A percentile compares a stretch with the other conserved stretches of the same genome.
phyloP scores from a whole-genome alignment of 305 asterid species.

The Ilex paraguariensis region DNA sequence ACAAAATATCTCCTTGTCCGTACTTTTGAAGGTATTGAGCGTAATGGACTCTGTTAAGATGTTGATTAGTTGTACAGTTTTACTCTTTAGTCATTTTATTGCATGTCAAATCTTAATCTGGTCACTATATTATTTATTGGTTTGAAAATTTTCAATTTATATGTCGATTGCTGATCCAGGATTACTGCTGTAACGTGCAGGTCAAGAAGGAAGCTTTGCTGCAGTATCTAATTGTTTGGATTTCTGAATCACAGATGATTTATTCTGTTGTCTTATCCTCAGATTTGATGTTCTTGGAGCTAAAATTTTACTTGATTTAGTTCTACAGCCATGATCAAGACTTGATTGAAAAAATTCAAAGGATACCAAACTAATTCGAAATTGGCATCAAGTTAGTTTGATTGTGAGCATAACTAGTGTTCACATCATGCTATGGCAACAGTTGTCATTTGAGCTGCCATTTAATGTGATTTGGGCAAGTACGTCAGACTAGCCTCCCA shows the following conservation, averaged over 20 bases:
- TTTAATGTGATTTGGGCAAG: conserved; percentile 7
- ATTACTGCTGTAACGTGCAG: neutral
- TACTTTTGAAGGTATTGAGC: too few relatives aligned
- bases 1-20: too few relatives aligned
- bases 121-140: too few relatives aligned
- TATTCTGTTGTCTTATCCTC: neutral
- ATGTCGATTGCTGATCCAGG: neutral
- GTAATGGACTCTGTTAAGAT: too few relatives aligned
- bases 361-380: conserved; percentile 11
- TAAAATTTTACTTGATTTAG: conserved; percentile 14
- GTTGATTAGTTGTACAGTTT: too few relatives aligned
- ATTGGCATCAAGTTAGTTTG: conserved; percentile 27
- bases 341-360: neutral
- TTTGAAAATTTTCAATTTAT: too few relatives aligned
- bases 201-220: neutral
- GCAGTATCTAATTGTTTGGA: neutral
- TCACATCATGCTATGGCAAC: conserved; percentile 18
- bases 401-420: conserved; percentile 16
- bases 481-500: conserved; percentile 11
- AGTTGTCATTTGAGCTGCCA: conserved; percentile 8
- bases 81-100: too few relatives aligned
- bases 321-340: conserved; percentile 5
- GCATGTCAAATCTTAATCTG: neutral
- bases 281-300: conserved; percentile 7
- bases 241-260: conserved; percentile 6